These are phyloP conservation scores for Salvia hispanica DNA, from an alignment of 257 asterid species.

Conservation along the genomic window DNA sequence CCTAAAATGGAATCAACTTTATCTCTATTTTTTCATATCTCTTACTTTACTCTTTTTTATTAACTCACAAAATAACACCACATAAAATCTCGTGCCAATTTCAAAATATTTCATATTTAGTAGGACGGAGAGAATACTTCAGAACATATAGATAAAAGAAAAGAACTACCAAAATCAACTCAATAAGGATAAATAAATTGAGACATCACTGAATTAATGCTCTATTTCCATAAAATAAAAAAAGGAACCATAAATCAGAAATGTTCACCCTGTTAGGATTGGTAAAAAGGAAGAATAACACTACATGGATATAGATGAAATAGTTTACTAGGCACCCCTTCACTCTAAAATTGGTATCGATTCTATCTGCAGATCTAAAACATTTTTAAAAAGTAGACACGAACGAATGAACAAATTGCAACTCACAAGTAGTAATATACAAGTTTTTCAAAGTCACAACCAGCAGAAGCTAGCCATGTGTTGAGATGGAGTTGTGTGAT, in stretches of 20 bases:
- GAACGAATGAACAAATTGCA: conserved; percentile 36
- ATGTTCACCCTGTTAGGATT: too few species aligned
- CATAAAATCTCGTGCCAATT: too few species aligned
- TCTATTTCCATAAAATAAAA: neutral
- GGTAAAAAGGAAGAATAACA: too few species aligned
- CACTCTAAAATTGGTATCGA: conserved; percentile 19
- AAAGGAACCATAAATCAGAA: neutral
- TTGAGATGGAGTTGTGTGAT: conserved; percentile 16
- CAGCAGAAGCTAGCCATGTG: conserved; percentile 7
- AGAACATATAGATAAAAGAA: neutral
- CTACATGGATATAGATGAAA: too few species aligned
- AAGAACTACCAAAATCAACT: neutral
- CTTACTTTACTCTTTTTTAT: too few species aligned
- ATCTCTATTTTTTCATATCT: too few species aligned
- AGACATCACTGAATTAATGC: neutral
- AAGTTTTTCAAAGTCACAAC: conserved; percentile 27
- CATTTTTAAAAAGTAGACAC: neutral
- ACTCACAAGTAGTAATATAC: conserved; percentile 41
- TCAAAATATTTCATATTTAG: too few species aligned
- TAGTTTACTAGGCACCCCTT: neutral
- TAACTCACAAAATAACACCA: too few species aligned
- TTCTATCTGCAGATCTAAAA: neutral
- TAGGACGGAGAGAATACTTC: neutral
- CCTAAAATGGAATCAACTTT: too few species aligned
- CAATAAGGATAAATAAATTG: neutral